Evolutionary conservation across 306 rosid species (phyloP), one percentile per base, ranked within the genome.

Genomic region (Vigna radiata): DNA sequence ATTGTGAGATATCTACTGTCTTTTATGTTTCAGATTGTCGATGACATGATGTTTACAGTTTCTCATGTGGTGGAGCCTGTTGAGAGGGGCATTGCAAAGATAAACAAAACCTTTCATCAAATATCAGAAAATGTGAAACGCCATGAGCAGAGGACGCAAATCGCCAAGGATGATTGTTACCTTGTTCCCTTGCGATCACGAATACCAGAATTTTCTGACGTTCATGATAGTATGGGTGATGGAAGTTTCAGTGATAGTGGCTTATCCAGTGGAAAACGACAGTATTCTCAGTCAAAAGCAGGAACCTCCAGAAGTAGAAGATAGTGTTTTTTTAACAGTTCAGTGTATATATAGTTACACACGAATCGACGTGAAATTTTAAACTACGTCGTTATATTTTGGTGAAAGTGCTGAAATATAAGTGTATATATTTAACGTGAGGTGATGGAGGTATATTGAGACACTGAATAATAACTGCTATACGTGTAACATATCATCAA

Each of bases 81-180:
- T 3, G 99, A 96, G 83, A 91, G 94, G 82, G 97, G 98, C 65
- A 80, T 92, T 76, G 92, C 99, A 29, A 96, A 82, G 79, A 87
- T 96, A 59, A 96, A 92, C 78, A 76, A 87, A 84, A 91, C 97
- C 46, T 85, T 96, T 77, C 96, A 96, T 71, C 85, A 85, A 84
- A 91, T 96, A 86, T 92, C 98, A 16, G 99, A 96, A 86, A 92
- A 91, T 21, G 99, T 96, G 80, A 96, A 92, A 84, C 96, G 97
- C 72, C 89, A 88, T 0, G 91, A 92, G 84, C 93, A 91, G 82
- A 87, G 84, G 73, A 79, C 87, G 79, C 90, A 81, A 83, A 92
- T 82, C 76, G 19, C 80, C 68, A 90, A 84, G 90, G 98, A 96
- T 58, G 99, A 96, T 36, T 86, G 88, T 71, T 25, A 85, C 75